Evolutionary conservation across 2,329 filamentous ascomycete species (phyloP).

Genomic region (Trichoderma endophyticum): DNA sequence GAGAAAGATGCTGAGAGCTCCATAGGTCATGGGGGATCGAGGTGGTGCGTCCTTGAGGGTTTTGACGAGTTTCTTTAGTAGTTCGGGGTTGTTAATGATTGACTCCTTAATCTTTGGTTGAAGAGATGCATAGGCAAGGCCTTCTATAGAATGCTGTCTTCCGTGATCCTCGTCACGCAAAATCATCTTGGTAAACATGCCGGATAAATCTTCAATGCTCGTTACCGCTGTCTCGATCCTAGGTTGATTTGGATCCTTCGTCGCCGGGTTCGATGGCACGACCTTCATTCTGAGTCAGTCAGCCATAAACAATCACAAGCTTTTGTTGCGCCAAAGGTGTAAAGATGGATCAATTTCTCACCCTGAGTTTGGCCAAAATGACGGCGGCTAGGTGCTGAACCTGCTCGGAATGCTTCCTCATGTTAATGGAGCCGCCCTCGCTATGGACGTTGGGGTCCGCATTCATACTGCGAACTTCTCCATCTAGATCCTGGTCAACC

Average conservation of each 20-base stretch:
- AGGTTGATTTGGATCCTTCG: slow-evolving; percentile 39
- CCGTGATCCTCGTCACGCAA: slow-evolving; percentile 54
- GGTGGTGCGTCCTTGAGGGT: slow-evolving; percentile 56
- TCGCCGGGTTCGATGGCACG: slow-evolving; percentile 45
- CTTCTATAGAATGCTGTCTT: slow-evolving; percentile 76
- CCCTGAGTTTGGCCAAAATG: slow-evolving; percentile 68
- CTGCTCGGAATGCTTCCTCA: slow-evolving; percentile 58
- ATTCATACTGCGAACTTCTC: slow-evolving; percentile 47
- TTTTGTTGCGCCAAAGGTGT: not conserved
- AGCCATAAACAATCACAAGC: slow-evolving; percentile 32
- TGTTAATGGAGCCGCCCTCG: slow-evolving; percentile 55
- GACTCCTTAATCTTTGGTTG: slow-evolving; percentile 82
- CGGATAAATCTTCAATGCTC: slow-evolving; percentile 63
- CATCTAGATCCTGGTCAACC: slow-evolving; percentile 67
- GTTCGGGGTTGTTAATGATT: slow-evolving; percentile 63
- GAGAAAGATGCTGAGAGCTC: slow-evolving; percentile 77
- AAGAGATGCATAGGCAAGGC: slow-evolving; percentile 86
- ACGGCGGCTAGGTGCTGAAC: slow-evolving; percentile 68
- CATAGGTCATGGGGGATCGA: slow-evolving; percentile 74
- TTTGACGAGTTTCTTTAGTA: slow-evolving; percentile 68
- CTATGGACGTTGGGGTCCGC: slow-evolving; percentile 57
- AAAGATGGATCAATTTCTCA: slow-evolving; percentile 32
- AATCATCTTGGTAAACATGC: slow-evolving; percentile 65
- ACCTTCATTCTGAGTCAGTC: slow-evolving; percentile 55
- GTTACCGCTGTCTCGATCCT: slow-evolving; percentile 54